phyloP scores from a whole-genome alignment of 2,329 filamentous ascomycete species.

The Penicillium paneum region DNA sequence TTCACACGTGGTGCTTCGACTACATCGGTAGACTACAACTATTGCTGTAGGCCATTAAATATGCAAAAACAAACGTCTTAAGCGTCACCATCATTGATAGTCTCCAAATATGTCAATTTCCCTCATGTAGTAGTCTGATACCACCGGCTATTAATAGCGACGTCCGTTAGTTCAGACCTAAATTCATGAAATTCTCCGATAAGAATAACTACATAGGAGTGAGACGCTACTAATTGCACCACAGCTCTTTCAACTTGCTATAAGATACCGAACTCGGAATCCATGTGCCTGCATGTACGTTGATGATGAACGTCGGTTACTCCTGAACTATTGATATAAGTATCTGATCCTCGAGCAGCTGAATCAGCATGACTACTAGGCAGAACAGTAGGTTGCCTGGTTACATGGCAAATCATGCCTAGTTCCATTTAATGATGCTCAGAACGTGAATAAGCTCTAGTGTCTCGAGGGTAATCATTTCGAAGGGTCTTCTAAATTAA shows the following conservation, averaged over 20 bases:
- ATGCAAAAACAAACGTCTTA: neutral
- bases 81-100: neutral
- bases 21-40: neutral
- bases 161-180: neutral
- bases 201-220: neutral
- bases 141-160: neutral
- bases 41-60: neutral
- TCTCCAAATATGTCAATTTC: too few relatives aligned
- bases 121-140: neutral
- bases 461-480: neutral
- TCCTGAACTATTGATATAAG: neutral
- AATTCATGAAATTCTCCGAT: neutral
- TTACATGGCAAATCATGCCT: neutral
- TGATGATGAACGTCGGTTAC: neutral
- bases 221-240: too few relatives aligned
- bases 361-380: neutral
- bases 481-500: neutral
- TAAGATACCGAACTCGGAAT: neutral
- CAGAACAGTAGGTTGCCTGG: neutral
- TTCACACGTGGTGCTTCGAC: neutral
- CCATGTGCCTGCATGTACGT: neutral
- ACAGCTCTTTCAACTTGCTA: neutral
- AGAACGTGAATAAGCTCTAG: neutral
- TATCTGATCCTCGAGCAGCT: neutral
- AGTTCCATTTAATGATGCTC: neutral